Percentiles rank a stretch among this genome's conserved stretches.
Evolutionary conservation across 192 early-diverging fungal genomes (phyloP).

Genomic region (Linnemannia hyalina): DNA sequence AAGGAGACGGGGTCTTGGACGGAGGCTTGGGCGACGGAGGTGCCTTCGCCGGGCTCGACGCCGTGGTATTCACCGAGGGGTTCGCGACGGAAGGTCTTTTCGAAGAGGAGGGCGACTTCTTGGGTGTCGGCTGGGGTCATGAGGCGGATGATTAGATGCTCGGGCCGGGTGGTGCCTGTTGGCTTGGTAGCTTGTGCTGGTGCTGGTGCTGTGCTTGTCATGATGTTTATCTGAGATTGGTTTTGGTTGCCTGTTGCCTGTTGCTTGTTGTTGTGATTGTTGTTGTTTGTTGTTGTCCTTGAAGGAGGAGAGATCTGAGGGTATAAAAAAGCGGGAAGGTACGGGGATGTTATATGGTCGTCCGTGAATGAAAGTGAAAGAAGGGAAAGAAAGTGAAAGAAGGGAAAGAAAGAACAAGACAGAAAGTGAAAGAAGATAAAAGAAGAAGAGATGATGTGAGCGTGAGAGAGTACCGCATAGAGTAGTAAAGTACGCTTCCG

Average conservation of each 20-base stretch:
- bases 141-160: constrained; percentile 27
- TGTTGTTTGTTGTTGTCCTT: neutral
- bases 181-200: neutral
- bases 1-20: constrained; percentile 46
- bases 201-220: constrained; percentile 5
- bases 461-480: neutral
- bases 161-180: constrained; percentile 7
- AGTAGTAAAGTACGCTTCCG: neutral
- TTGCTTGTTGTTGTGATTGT: neutral
- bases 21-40: neutral
- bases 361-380: neutral
- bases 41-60: constrained; percentile 6
- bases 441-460: neutral
- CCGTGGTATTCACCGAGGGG: constrained; percentile 37
- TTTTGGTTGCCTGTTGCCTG: neutral
- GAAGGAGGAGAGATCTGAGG: neutral
- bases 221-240: neutral
- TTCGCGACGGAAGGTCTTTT: constrained; percentile 40
- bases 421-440: neutral
- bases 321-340: too few species aligned
- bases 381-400: neutral
- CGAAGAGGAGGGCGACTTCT: constrained; percentile 36
- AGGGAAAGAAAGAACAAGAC: neutral
- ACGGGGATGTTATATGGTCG: neutral
- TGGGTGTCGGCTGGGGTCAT: constrained; percentile 36